These are phyloP conservation scores for Jimgerdemannia flammicorona DNA, from an alignment of 192 early-diverging fungal species.

Conservation along the genomic window DNA sequence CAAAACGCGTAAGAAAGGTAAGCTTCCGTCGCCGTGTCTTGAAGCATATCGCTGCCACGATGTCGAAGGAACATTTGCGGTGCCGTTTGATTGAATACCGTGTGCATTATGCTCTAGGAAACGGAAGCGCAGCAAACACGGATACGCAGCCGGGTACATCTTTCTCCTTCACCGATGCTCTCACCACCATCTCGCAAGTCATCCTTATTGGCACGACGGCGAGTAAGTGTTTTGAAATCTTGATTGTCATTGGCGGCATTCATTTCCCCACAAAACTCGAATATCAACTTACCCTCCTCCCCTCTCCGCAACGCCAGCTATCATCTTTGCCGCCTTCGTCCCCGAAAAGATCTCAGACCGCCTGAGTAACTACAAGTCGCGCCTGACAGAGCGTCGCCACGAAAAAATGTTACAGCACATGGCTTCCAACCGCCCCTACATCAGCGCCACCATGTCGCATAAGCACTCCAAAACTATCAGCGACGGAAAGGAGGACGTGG, in stretches of 20 bases:
- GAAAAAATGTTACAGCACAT: background rate
- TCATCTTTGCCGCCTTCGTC: background rate
- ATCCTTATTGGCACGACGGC: too few relatives aligned
- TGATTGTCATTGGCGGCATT: background rate
- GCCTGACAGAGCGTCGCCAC: background rate
- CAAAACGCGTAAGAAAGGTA: background rate
- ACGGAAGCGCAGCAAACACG: background rate
- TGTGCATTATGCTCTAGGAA: background rate
- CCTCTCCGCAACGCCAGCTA: background rate
- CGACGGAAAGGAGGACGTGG: background rate
- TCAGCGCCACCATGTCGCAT: background rate
- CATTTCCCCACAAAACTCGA: background rate
- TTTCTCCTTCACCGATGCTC: background rate
- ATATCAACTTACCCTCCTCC: background rate
- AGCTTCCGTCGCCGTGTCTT: background rate
- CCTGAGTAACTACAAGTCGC: background rate
- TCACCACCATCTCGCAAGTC: too few relatives aligned
- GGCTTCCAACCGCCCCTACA: background rate
- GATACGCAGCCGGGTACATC: background rate
- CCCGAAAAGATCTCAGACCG: background rate
- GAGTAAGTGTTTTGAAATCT: background rate
- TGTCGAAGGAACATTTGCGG: background rate
- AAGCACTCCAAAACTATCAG: background rate
- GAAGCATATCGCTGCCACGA: background rate
- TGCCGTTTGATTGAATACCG: background rate